phyloP scores from a whole-genome alignment of 257 asterid species.

The Solanum gandarillasii region DNA sequence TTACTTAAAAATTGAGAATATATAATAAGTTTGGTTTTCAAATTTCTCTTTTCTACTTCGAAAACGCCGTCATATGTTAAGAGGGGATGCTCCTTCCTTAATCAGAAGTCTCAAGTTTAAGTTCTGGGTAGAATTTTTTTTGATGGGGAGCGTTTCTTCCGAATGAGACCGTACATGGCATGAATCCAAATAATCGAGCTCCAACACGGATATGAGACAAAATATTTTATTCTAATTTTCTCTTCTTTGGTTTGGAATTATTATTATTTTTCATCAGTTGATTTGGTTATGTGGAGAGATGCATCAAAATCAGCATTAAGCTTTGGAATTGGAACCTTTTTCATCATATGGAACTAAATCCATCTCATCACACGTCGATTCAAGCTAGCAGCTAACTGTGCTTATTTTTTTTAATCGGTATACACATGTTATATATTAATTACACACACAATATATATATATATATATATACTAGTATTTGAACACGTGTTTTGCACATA shows the following conservation, averaged over 20 bases:
- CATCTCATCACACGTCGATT: no score
- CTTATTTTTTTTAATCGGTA: no score
- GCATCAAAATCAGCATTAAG: conserved; percentile 69
- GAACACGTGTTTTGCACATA: no score
- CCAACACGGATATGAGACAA: accelerated
- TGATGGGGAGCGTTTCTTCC: no score
- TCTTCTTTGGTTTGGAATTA: neutral
- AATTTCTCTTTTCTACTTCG: neutral
- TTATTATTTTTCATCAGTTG: conserved; percentile 38
- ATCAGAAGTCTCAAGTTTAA: no score
- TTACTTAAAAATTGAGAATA: neutral
- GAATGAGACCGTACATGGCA: neutral
- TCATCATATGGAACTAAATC: conserved; percentile 18
- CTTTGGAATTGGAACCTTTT: conserved; percentile 76
- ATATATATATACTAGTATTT: no score
- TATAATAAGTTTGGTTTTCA: neutral
- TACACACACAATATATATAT: no score
- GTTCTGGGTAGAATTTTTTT: no score
- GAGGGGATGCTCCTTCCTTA: no score
- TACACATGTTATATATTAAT: no score
- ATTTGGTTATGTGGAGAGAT: conserved; percentile 83
- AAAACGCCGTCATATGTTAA: neutral
- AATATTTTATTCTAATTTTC: neutral
- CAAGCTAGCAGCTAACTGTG: no score
- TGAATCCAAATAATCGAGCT: neutral